Percentiles rank a stretch among this genome's conserved stretches.
These are phyloP conservation scores for Intubia oerlemansii DNA, from an alignment of 2,329 filamentous ascomycete genomes.

Conservation along the genomic window DNA sequence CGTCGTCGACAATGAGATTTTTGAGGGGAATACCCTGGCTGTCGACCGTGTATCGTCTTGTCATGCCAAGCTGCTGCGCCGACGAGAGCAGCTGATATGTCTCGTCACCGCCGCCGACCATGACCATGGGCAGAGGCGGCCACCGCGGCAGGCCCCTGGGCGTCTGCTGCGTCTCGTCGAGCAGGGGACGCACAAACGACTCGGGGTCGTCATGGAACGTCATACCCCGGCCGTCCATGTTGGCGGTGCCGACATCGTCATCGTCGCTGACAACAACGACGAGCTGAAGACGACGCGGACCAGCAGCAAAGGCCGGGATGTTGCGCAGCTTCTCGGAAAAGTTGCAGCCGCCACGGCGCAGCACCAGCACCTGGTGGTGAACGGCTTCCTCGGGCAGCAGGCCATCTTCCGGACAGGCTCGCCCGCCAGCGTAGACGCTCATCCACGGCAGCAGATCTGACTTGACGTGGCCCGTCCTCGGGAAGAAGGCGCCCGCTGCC, in stretches of 20 bases:
- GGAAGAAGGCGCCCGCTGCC: constrained; percentile 12
- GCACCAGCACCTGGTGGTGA: constrained; percentile 56
- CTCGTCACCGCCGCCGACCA: constrained; percentile 52
- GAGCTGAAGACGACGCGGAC: constrained; percentile 42
- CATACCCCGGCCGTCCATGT: constrained; percentile 8
- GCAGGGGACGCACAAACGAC: constrained; percentile 34
- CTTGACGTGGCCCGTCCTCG: constrained; percentile 15
- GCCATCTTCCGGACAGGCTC: constrained; percentile 35
- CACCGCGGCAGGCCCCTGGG: constrained; percentile 46
- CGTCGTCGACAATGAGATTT: constrained; percentile 47
- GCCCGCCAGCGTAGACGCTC: constrained; percentile 47
- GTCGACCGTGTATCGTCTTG: constrained; percentile 58
- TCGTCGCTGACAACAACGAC: constrained; percentile 56
- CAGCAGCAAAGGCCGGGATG: constrained; percentile 57
- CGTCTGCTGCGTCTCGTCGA: constrained; percentile 56
- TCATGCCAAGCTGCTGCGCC: constrained; percentile 50
- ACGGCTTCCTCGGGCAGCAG: constrained; percentile 28
- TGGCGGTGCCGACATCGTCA: constrained; percentile 14
- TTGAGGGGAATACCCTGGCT: constrained; percentile 61
- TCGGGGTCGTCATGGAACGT: constrained; percentile 12
- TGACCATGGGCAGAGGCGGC: constrained; percentile 60
- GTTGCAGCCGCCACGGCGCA: constrained; percentile 64
- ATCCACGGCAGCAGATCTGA: constrained; percentile 39
- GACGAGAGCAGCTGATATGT: constrained; percentile 40
- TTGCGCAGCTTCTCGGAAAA: constrained; percentile 69